Evolutionary conservation across 2,329 filamentous ascomycete species (phyloP), one percentile per base, ranked within the genome.

Genomic region (Colletotrichum chrysophilum): DNA sequence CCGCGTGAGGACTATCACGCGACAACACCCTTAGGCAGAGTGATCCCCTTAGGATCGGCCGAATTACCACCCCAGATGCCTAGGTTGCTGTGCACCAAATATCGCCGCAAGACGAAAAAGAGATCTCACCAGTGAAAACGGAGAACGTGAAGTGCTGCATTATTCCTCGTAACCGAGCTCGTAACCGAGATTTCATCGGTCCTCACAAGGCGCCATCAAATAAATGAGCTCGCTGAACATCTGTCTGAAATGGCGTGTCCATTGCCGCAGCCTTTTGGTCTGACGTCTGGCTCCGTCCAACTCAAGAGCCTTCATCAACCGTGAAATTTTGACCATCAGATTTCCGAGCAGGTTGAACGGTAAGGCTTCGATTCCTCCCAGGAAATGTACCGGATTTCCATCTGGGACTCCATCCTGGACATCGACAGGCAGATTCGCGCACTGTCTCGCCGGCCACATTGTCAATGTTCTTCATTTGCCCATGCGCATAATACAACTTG

Each of bases 171-270:
- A 48, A n/a, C 18, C 18, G 0, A 48, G 18, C 18, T 21, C 18
- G 0, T n/a, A 48, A n/a, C 18, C 18, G 0, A 48, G 0, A 12
- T 21, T 3, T 2, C 9, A 48, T 48, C 18, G 9, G 18, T 21
- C 2, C 43, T n/a, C 43, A 48, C 43, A 48, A n/a, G 43, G 18
- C 18, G 0, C 18, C 9, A 48, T 48, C 18, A 12, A 48, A 12
- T 48, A 21, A 0, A 12, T n/a, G 18, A 48, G 43, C 43, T 48
- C 36, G 18, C 16, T 43, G 18, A 43, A n/a, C 8, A 43, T n/a
- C 16, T 43, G 16, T 43, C 38, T n/a, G 16, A 18, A 18, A 43
- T n/a, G 38, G 38, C 8, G 16, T 48, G 43, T 21, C 43, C 18
- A n/a, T n/a, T 6, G 43, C 16, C 18, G 18, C 1, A 21, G 3